Percentiles rank a stretch among this genome's conserved stretches.
phyloP scores from a whole-genome alignment of 2,329 filamentous ascomycete genomes.

The Cladophialophora exuberans region DNA sequence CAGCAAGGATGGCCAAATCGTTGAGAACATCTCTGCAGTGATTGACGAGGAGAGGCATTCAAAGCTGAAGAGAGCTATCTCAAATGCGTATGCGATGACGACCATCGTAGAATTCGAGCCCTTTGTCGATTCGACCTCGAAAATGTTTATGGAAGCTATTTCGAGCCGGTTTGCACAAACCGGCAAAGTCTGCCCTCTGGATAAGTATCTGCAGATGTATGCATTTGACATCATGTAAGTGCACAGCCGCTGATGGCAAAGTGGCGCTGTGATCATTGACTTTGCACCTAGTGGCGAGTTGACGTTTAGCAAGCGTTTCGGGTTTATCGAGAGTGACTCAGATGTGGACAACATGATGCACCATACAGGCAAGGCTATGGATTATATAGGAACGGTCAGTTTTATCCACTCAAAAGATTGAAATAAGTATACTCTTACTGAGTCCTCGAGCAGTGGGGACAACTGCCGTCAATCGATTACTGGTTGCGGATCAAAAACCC shows the following conservation, averaged over 20 bases:
- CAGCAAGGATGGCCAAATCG: not conserved
- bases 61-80: not conserved
- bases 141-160: not conserved
- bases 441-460: too few species aligned
- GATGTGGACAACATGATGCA: constrained; percentile 47
- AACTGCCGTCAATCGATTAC: too few species aligned
- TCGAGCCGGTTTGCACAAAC: constrained; percentile 19
- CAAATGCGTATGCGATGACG: constrained; percentile 5
- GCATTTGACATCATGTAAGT: constrained; percentile 40
- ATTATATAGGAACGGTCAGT: too few species aligned
- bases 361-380: not conserved
- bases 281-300: too few species aligned
- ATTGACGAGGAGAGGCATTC: not conserved
- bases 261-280: too few species aligned
- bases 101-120: constrained; percentile 5
- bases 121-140: constrained; percentile 1
- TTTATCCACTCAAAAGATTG: too few species aligned
- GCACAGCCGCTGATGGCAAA: too few species aligned
- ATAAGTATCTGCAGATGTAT: constrained; percentile 43
- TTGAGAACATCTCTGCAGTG: not conserved
- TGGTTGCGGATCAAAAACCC: too few species aligned
- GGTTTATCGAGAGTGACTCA: constrained; percentile 36
- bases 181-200: constrained; percentile 32
- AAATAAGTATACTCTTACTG: too few species aligned
- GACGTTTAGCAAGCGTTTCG: constrained; percentile 39